These are phyloP conservation scores for Coemansia sp. DNA, from an alignment of 192 early-diverging fungal genomes.

Conservation along the genomic window DNA sequence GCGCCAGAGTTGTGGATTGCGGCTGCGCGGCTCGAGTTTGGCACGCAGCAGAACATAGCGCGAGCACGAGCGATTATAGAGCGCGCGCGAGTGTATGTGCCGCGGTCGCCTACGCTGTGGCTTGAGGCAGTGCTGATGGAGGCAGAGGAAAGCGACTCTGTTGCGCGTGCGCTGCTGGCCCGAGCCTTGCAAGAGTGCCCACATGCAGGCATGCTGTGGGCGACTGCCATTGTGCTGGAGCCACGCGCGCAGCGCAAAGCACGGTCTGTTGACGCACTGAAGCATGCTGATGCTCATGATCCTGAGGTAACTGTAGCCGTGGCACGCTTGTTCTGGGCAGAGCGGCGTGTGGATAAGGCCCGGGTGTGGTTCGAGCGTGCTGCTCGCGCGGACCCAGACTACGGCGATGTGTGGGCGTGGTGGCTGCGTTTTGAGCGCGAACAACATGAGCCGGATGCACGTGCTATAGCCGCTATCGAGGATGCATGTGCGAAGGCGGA, in stretches of 20 bases:
- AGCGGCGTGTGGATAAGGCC: conserved; percentile 92
- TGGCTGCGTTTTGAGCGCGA: conserved; percentile 87
- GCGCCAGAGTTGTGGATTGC: conserved; percentile 78
- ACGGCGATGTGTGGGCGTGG: conserved; percentile 96
- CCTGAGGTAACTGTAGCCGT: conserved; percentile 75
- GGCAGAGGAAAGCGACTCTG: conserved; percentile 55
- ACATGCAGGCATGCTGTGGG: conserved; percentile 80
- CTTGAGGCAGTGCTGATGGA: conserved; percentile 65
- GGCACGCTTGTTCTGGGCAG: conserved; percentile 90
- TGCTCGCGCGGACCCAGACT: conserved; percentile 75
- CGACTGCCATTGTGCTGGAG: conserved; percentile 82
- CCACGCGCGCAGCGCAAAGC: conserved; percentile 84
- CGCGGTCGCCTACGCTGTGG: conserved; percentile 82
- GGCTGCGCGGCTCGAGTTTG: conserved; percentile 72
- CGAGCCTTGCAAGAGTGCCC: conserved; percentile 96
- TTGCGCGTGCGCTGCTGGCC: conserved; percentile 73
- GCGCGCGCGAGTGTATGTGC: conserved; percentile 78
- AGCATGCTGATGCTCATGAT: conserved; percentile 81
- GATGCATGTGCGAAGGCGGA: conserved; percentile 71
- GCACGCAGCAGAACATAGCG: conserved; percentile 53
- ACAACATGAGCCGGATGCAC: not conserved
- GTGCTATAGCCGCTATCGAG: conserved; percentile 47
- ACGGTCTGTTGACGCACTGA: conserved; percentile 84
- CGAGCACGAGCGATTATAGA: conserved; percentile 85
- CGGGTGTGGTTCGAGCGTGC: conserved; percentile 89